A percentile compares a stretch with the other conserved stretches of the same genome.
These are phyloP conservation scores for Breviolum minutum DNA, from an alignment of 73 alveolate genomes.

Conservation along the genomic window DNA sequence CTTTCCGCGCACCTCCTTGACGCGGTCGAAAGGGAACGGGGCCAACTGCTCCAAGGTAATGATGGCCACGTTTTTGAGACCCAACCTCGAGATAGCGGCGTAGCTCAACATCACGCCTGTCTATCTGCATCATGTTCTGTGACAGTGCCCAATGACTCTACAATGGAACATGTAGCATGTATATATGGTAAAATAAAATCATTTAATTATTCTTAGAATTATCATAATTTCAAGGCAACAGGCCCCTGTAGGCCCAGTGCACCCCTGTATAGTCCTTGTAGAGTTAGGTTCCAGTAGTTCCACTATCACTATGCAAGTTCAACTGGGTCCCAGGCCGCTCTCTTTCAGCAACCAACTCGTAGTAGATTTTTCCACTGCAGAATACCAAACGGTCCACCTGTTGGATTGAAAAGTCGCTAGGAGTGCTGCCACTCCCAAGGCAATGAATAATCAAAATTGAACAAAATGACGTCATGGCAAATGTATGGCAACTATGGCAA, in stretches of 20 bases:
- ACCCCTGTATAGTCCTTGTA: background rate
- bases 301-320: background rate
- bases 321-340: slow-evolving; percentile 42
- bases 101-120: slow-evolving; percentile 64
- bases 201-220: no score
- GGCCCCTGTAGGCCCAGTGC: background rate
- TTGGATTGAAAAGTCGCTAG: background rate
- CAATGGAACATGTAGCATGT: background rate
- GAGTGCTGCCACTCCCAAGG: no score
- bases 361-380: slow-evolving; percentile 94
- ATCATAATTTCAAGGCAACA: background rate
- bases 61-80: slow-evolving; percentile 96
- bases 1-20: slow-evolving; percentile 50
- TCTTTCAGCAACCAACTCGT: slow-evolving; percentile 95
- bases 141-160: background rate
- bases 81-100: slow-evolving; percentile 23
- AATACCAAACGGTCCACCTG: slow-evolving; percentile 73
- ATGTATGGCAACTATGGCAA: no score
- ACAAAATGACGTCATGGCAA: no score
- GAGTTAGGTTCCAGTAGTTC: background rate
- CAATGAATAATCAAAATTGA: no score
- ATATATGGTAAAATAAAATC: no score
- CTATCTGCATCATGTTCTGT: background rate
- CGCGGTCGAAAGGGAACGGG: slow-evolving; percentile 97
- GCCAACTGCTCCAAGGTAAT: slow-evolving; percentile 97